Conservation (phyloP, 352 stramenopile species). For the Peronosclerospora sorghi region DNA sequence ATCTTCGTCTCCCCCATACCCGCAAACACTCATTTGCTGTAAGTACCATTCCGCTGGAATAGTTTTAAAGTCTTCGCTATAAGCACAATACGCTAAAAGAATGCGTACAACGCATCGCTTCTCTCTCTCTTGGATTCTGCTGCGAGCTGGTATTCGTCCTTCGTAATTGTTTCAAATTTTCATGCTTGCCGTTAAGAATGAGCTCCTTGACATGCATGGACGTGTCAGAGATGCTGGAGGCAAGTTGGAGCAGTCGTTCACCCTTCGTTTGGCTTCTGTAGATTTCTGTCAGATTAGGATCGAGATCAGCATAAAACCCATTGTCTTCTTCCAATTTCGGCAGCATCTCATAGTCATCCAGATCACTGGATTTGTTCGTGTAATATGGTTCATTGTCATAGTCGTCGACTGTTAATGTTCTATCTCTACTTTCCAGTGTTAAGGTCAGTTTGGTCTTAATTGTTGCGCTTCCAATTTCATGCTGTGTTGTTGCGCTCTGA, state of each 20-base stretch:
- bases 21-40: constrained; percentile 52
- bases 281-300: constrained; percentile 14
- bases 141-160: constrained; percentile 31
- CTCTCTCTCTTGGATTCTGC: constrained; percentile 25
- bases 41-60: constrained; percentile 48
- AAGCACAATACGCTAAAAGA: constrained; percentile 63
- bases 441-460: not conserved
- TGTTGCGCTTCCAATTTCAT: constrained; percentile 6
- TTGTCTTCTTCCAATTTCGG: constrained; percentile 21
- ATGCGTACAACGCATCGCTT: constrained; percentile 41
- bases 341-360: constrained; percentile 26
- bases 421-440: not conserved
- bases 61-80: constrained; percentile 60
- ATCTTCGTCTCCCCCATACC: constrained; percentile 56
- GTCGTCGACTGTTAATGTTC: constrained; percentile 1
- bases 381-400: constrained; percentile 17
- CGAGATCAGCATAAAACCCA: constrained; percentile 21
- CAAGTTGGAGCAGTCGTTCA: constrained; percentile 23
- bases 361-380: constrained; percentile 29
- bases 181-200: constrained; percentile 39
- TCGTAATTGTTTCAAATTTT: constrained; percentile 37
- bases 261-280: constrained; percentile 9
- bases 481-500: constrained; percentile 12
- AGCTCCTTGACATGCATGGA: constrained; percentile 46
- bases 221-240: constrained; percentile 21